Conservation (phyloP, 1,284 basidiomycete species). For the Rugosomyces carneus region DNA sequence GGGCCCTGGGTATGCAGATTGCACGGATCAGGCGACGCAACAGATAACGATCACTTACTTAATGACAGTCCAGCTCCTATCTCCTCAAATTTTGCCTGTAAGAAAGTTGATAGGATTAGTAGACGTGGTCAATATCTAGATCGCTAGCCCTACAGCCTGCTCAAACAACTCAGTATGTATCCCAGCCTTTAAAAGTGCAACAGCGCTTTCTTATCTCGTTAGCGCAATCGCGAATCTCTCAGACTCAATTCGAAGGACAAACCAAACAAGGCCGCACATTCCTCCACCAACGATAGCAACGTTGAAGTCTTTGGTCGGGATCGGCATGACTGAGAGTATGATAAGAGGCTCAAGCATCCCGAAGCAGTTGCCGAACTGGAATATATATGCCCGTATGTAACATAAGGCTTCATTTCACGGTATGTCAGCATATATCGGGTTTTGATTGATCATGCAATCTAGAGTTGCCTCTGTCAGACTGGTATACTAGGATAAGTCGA, state of each 20-base stretch:
- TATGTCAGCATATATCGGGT: too few relatives aligned
- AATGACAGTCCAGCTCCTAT: constrained; percentile 50
- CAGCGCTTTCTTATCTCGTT: constrained; percentile 25
- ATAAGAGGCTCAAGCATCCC: too few relatives aligned
- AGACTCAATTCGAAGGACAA: neutral
- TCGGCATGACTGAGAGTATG: too few relatives aligned
- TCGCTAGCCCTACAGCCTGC: constrained; percentile 31
- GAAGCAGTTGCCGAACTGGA: too few relatives aligned
- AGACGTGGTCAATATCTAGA: too few relatives aligned
- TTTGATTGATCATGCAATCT: too few relatives aligned
- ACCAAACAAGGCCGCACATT: constrained; percentile 43
- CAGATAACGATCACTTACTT: constrained; percentile 32
- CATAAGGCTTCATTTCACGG: too few relatives aligned
- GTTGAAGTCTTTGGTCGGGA: constrained; percentile 35
- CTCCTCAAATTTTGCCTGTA: constrained; percentile 36
- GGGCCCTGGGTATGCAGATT: constrained; percentile 28
- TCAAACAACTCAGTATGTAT: constrained; percentile 46
- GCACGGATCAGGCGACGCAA: neutral
- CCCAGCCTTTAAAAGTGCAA: constrained; percentile 36
- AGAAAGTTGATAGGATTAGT: neutral
- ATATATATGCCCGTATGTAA: too few relatives aligned
- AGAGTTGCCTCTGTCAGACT: too few relatives aligned
- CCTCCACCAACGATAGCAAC: constrained; percentile 51
- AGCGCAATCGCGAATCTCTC: neutral
- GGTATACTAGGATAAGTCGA: too few relatives aligned